These are phyloP conservation scores for Candida incommunis DNA, from an alignment of 805 yeast genomes.

Conservation along the genomic window DNA sequence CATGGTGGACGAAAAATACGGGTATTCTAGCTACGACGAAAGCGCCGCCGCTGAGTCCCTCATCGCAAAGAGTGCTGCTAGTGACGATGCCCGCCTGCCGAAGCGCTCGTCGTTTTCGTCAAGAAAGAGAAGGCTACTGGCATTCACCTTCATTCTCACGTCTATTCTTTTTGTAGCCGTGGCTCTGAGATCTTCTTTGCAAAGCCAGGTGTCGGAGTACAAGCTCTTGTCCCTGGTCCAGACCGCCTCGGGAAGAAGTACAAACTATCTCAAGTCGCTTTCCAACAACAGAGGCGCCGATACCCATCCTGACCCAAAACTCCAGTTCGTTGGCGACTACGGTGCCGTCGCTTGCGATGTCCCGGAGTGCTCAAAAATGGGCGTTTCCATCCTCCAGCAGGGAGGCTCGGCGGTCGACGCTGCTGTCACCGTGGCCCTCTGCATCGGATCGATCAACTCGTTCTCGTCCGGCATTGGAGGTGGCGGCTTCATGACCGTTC, in stretches of 20 bases:
- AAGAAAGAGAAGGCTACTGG: background rate
- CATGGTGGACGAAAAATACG: background rate
- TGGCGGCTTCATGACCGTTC: slow-evolving; percentile 60
- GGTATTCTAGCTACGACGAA: background rate
- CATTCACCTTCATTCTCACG: background rate
- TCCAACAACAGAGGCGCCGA: background rate
- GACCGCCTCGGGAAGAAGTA: background rate
- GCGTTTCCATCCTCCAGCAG: slow-evolving; percentile 34
- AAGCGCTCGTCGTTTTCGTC: background rate
- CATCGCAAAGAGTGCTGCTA: background rate
- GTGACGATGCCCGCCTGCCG: background rate
- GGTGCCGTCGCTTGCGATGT: slow-evolving; percentile 63
- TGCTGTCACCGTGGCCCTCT: slow-evolving; percentile 73
- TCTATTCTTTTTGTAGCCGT: background rate
- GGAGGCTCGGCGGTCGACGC: slow-evolving; percentile 89
- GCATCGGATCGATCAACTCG: slow-evolving; percentile 73
- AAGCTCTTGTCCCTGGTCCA: background rate
- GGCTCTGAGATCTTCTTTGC: background rate
- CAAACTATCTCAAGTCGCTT: background rate
- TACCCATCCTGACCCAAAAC: background rate
- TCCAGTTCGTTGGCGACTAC: slow-evolving; percentile 11
- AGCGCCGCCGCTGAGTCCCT: background rate
- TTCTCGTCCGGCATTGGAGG: slow-evolving; percentile 90
- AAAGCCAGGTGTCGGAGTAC: background rate
- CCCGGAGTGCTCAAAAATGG: slow-evolving; percentile 48